Evolutionary conservation across 306 rosid genomes (phyloP).

Genomic region (Oxytropis ochrocephala): DNA sequence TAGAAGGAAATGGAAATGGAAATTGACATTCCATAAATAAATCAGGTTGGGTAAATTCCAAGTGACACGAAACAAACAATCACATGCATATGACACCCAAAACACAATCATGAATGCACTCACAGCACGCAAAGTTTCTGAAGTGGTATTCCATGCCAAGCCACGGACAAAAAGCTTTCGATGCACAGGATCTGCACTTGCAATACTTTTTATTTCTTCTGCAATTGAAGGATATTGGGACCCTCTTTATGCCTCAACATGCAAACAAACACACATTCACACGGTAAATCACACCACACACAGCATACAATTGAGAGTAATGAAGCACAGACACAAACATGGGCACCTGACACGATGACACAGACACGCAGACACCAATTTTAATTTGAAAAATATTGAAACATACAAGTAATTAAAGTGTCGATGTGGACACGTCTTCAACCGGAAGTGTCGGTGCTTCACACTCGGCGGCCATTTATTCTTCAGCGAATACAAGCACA

Average conservation of each 20-base stretch:
- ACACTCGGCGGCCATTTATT: slow-evolving; percentile 9
- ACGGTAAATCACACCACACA: slow-evolving; percentile 52
- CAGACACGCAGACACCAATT: too few species aligned
- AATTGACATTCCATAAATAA: neutral
- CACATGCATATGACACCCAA: slow-evolving; percentile 47
- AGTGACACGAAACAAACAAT: slow-evolving; percentile 15
- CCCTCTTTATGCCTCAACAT: slow-evolving; percentile 87
- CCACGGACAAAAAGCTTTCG: slow-evolving; percentile 95
- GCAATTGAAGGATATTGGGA: slow-evolving; percentile 81
- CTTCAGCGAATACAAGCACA: slow-evolving; percentile 29
- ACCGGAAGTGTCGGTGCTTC: too few species aligned
- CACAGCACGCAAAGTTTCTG: slow-evolving; percentile 85
- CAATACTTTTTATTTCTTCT: slow-evolving; percentile 74
- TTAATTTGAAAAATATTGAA: too few species aligned
- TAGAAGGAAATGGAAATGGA: neutral
- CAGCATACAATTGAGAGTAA: slow-evolving; percentile 51
- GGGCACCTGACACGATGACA: too few species aligned
- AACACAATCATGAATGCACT: slow-evolving; percentile 60
- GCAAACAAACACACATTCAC: slow-evolving; percentile 81
- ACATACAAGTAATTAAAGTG: too few species aligned
- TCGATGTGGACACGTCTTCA: too few species aligned
- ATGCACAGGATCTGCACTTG: slow-evolving; percentile 68
- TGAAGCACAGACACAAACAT: neutral
- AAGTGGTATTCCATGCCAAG: slow-evolving; percentile 73
- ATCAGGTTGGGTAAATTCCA: neutral